Evolutionary conservation across 371 early-diverging fungal genomes (phyloP).

Genomic region (Mortierella polycephala): DNA sequence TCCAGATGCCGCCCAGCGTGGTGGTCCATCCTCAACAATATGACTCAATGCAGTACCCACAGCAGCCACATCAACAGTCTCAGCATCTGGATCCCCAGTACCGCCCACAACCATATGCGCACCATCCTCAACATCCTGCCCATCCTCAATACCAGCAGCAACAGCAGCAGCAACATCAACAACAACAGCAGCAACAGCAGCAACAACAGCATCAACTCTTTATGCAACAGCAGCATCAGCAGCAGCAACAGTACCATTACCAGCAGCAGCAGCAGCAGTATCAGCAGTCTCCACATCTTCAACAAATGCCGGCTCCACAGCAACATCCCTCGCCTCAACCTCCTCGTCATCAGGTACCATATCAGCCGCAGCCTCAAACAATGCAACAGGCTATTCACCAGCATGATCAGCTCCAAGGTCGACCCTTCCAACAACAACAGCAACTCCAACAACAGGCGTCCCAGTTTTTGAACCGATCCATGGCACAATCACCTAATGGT

Average conservation of each 20-base stretch:
- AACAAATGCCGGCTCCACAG: conserved; percentile 14
- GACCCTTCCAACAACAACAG: conserved; percentile 31
- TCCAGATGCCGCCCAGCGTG: conserved; percentile 42
- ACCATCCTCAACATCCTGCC: conserved; percentile 32
- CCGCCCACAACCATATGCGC: conserved; percentile 33
- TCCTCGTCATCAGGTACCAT: conserved; percentile 31
- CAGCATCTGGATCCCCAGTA: conserved; percentile 43
- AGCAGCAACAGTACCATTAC: conserved; percentile 10
- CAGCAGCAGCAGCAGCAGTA: conserved; percentile 27
- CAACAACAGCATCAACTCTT: conserved; percentile 20
- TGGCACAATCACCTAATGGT: conserved; percentile 26
- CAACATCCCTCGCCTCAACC: conserved; percentile 43
- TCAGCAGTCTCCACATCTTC: conserved; percentile 19
- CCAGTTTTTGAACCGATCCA: conserved; percentile 24
- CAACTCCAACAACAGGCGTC: conserved; percentile 24
- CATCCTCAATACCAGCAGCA: conserved; percentile 22
- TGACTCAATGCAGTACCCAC: conserved; percentile 34
- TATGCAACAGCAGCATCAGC: conserved; percentile 11
- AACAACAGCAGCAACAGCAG: conserved; percentile 34
- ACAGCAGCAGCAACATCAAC: conserved; percentile 26
- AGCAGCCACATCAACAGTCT: neutral
- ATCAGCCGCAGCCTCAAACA: conserved; percentile 28
- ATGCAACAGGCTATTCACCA: conserved; percentile 34
- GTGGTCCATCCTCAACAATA: conserved; percentile 49
- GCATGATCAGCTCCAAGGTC: conserved; percentile 23